A percentile compares a stretch with the other conserved stretches of the same genome.
Conservation (phyloP, 139 green algal genomes). For the Nannochloris sp. region DNA sequence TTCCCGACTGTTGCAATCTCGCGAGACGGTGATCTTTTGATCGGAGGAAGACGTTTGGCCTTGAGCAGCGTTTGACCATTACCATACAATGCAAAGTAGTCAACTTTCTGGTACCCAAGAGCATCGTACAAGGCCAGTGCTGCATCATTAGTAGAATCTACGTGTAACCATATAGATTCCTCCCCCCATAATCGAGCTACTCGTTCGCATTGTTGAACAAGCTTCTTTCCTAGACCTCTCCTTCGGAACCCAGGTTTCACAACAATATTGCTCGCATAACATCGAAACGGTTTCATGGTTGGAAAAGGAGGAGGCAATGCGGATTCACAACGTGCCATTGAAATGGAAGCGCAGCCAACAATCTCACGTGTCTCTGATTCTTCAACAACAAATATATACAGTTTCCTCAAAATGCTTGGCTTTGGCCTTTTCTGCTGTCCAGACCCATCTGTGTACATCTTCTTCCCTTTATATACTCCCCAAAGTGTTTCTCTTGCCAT, state of each 20-base stretch:
- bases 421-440: background rate
- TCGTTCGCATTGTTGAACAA: constrained; percentile 40
- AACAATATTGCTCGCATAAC: constrained; percentile 61
- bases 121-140: constrained; percentile 38
- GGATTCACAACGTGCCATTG: constrained; percentile 38
- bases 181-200: constrained; percentile 41
- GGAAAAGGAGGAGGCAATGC: constrained; percentile 62
- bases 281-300: constrained; percentile 34
- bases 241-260: constrained; percentile 34
- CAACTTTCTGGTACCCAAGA: constrained; percentile 31
- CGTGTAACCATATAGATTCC: constrained; percentile 46
- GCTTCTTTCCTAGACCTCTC: constrained; percentile 31
- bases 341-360: constrained; percentile 25
- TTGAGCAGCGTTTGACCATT: background rate
- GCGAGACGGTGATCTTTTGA: background rate
- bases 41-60: background rate
- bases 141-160: constrained; percentile 31
- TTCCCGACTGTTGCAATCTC: background rate
- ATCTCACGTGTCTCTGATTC: constrained; percentile 7
- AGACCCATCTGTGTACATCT: background rate
- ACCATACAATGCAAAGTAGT: constrained; percentile 3
- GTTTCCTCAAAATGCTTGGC: background rate
- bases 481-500: background rate
- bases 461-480: background rate
- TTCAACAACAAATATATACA: constrained; percentile 4